Evolutionary conservation across 2,329 filamentous ascomycete species (phyloP), one percentile per base, ranked within the genome.

Genomic region (Arthroderma sp.): DNA sequence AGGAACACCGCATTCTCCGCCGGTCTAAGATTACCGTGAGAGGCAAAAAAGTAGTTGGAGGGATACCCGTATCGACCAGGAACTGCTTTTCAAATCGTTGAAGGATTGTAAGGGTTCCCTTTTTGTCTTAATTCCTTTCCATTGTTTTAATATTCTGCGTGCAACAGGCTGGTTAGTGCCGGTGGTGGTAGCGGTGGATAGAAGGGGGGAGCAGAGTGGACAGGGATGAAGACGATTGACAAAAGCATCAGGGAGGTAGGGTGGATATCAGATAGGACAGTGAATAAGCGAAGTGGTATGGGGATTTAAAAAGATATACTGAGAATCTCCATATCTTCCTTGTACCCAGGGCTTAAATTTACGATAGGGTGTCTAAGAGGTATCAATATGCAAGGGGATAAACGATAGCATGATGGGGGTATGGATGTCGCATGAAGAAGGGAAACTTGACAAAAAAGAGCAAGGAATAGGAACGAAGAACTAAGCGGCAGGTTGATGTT

Each of bases 401-500:
- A 22, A 38, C 8, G 36, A 38, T 38, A 27, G 9, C 9, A 38
- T 22, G 10, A 38, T 38, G 10, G 22, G 9, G 22, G 22, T 10
- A 38, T n/a, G 10, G 36, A 34, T 34, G 11, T 9, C 11, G 32
- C 8, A 11, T 34, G 32, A 38, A 43, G 9, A 22, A 36, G 11
- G 37, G 8, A 29, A 33, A 8, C n/a, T 15, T 10, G 10, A 22
- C 15, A 30, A 31, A 6, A 42, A 22, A 29, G 22, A 15, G 4
- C 22, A 38, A 7, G 33, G 8, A 42, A 28, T 31, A 6, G 30
- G 10, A 29, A 11, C 9, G 32, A 29, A 6, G 9, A n/a, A 40
- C 60, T 64, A 86, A 66, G 82, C 80, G 67, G 85, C 82, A 64
- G 88, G 84, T 53, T 84, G 82, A 57, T 84, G 81, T 67, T 85